Base-by-base conservation (phyloP, 1,284 basidiomycete species). In the Cutaneotrichosporon sp. region DNA sequence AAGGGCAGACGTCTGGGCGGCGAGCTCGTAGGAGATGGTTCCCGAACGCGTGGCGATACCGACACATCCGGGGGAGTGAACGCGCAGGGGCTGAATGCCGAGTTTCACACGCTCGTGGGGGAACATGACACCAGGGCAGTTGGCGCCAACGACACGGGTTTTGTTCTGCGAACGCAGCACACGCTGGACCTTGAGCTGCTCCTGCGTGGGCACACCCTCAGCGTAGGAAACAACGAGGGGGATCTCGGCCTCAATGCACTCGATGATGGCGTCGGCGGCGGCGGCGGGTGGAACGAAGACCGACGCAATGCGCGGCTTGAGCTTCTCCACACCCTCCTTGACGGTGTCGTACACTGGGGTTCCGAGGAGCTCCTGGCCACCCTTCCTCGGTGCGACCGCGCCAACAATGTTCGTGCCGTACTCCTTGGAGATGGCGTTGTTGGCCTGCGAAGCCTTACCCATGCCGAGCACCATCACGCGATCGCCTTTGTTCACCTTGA, bases 71-170 rank as follows among this genome's bases (percentile, higher is more conserved):
- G 92, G 89, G 55, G 76, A 87, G 78, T 96, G 92, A 61, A 96
- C 91, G 67, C 90, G 88, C 22, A 90, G 91, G 12, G 92, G 93
- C 77, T 94, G 91, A 68, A 97, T 97, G 52, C 92, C 92, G 82
- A 97, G 93, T 79, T 97, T 97, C 81, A 93, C 96, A 22, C 92
- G 92, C 47, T 86, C 79, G 24, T 57, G 50, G 10, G 93, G 93
- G 45, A 69, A 67, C 70, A 97, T 97, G 67, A 97, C 84, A 67
- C 92, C 92, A 3, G 92, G 92, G 77, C 93, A 97, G 76, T 97
- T 97, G 38, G 59, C 60, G 17, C 89, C 89, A 25, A 92, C 86
- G 51, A 97, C 83, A 61, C 93, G 86, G 50, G 90, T 92, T 66
- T 87, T 90, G 55, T 84, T 88, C 75, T 97, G 92, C 68, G 83